Evolutionary conservation across 768 basidiomycete species (phyloP).

Genomic region (Macrocybe gigantea): DNA sequence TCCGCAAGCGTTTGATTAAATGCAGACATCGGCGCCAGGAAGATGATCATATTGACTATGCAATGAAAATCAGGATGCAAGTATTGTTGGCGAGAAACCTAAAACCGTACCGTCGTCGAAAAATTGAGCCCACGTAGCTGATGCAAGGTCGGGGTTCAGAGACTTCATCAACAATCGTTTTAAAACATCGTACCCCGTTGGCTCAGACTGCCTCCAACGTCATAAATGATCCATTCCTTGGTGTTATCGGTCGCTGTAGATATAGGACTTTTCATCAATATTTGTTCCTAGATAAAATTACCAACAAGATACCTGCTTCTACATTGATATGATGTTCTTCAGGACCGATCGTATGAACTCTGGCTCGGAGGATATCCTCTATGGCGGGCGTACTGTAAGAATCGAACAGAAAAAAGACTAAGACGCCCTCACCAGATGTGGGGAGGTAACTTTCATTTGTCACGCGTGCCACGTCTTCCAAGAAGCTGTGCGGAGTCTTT

Average conservation of each 20-base stretch:
- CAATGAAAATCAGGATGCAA: background rate
- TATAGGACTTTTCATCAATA: background rate
- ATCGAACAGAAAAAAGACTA: background rate
- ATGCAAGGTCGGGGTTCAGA: background rate
- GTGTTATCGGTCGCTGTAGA: slow-evolving; percentile 21
- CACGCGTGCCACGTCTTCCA: slow-evolving; percentile 49
- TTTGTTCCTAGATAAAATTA: background rate
- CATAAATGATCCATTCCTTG: slow-evolving; percentile 58
- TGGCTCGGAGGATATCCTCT: slow-evolving; percentile 62
- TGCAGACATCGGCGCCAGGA: slow-evolving; percentile 58
- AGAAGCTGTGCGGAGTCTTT: slow-evolving; percentile 35
- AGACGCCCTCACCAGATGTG: slow-evolving; percentile 34
- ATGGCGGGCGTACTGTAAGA: slow-evolving; percentile 1
- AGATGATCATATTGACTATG: slow-evolving; percentile 58
- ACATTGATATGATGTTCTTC: slow-evolving; percentile 55
- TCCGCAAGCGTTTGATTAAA: slow-evolving; percentile 62
- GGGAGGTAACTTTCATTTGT: slow-evolving; percentile 47
- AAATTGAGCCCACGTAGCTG: slow-evolving; percentile 64
- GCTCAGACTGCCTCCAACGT: slow-evolving; percentile 56
- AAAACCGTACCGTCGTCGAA: slow-evolving; percentile 52
- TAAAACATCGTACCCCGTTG: slow-evolving; percentile 39
- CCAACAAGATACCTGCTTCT: slow-evolving; percentile 30
- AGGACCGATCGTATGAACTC: slow-evolving; percentile 58
- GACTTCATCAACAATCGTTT: background rate
- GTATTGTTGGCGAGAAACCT: background rate